Percentiles rank a stretch among this genome's conserved stretches.
Conservation (phyloP, 1,284 basidiomycete genomes). For the Porodaedalea pini region DNA sequence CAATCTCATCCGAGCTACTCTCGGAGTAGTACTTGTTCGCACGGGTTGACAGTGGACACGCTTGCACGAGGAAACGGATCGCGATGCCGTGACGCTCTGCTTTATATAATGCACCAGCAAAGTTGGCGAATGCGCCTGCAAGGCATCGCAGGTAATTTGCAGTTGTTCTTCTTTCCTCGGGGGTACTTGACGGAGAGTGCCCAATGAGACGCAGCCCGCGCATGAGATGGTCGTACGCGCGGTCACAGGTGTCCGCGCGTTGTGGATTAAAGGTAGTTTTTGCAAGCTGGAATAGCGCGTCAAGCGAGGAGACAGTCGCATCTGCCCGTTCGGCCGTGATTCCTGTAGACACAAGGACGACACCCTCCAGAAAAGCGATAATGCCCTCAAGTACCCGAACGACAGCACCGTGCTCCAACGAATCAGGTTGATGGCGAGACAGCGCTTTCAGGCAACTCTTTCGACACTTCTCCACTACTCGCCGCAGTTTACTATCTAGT, state of each 20-base stretch:
- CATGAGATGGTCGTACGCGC: conserved; percentile 46
- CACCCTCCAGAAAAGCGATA: conserved; percentile 25
- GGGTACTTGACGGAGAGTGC: conserved; percentile 18
- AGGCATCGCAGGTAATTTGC: conserved; percentile 62
- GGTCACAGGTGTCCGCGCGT: conserved; percentile 50
- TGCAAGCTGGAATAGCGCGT: conserved; percentile 59
- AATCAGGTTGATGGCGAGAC: neutral
- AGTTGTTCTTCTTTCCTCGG: conserved; percentile 22
- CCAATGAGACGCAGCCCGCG: conserved; percentile 39
- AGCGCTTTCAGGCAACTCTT: conserved; percentile 44
- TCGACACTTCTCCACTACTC: conserved; percentile 58
- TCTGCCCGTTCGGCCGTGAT: conserved; percentile 29
- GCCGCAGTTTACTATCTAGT: conserved; percentile 39
- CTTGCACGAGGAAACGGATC: conserved; percentile 60
- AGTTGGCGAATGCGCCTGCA: conserved; percentile 63
- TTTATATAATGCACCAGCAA: conserved; percentile 63
- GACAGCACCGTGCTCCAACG: neutral
- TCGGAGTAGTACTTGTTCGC: conserved; percentile 37
- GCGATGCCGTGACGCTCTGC: conserved; percentile 54
- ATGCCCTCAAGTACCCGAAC: conserved; percentile 18
- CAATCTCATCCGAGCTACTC: neutral
- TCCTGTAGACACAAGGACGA: conserved; percentile 23
- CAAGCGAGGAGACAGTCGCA: conserved; percentile 42
- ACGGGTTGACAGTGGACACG: conserved; percentile 49
- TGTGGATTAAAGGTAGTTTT: conserved; percentile 42